These are phyloP conservation scores for Aspergillus flavus DNA, from an alignment of 2,329 filamentous ascomycete species.

Conservation along the genomic window DNA sequence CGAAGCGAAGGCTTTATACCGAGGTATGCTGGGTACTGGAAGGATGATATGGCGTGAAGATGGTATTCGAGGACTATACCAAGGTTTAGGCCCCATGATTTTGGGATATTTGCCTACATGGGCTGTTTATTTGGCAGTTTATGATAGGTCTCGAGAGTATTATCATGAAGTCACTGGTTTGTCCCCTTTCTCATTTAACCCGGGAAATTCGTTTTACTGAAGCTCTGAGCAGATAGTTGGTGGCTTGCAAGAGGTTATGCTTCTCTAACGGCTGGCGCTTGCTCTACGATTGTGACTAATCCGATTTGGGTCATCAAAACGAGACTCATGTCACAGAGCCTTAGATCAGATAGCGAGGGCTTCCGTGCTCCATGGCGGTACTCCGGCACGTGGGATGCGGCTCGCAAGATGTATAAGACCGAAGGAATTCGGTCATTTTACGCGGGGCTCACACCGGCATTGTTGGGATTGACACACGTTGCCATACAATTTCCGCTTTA, in stretches of 20 bases:
- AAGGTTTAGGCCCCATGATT: slow-evolving; percentile 90
- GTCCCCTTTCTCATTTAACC: slow-evolving; percentile 20
- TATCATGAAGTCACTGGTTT: slow-evolving; percentile 69
- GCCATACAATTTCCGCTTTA: slow-evolving; percentile 97
- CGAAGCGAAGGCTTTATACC: slow-evolving; percentile 67
- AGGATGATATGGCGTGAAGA: slow-evolving; percentile 84
- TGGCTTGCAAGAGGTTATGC: slow-evolving; percentile 84
- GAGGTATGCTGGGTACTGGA: slow-evolving; percentile 84
- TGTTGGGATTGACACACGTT: slow-evolving; percentile 90
- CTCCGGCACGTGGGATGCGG: slow-evolving; percentile 83
- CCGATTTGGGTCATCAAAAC: slow-evolving; percentile 99
- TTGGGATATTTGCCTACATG: slow-evolving; percentile 95
- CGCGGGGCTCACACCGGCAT: slow-evolving; percentile 86
- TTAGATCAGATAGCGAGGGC: slow-evolving; percentile 55
- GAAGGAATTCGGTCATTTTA: slow-evolving; percentile 93
- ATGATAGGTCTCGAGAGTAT: slow-evolving; percentile 82
- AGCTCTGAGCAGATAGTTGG: slow-evolving; percentile 62
- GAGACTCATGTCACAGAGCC: slow-evolving; percentile 88
- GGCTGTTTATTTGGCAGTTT: slow-evolving; percentile 97
- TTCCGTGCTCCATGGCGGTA: slow-evolving; percentile 76
- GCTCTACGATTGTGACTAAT: slow-evolving; percentile 91
- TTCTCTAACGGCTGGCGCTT: slow-evolving; percentile 86
- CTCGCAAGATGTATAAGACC: slow-evolving; percentile 89
- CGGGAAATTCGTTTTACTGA: neutral
- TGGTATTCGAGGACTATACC: slow-evolving; percentile 86